Evolutionary conservation across 2,329 filamentous ascomycete genomes (phyloP).

Genomic region (Aspergillus glaucus): DNA sequence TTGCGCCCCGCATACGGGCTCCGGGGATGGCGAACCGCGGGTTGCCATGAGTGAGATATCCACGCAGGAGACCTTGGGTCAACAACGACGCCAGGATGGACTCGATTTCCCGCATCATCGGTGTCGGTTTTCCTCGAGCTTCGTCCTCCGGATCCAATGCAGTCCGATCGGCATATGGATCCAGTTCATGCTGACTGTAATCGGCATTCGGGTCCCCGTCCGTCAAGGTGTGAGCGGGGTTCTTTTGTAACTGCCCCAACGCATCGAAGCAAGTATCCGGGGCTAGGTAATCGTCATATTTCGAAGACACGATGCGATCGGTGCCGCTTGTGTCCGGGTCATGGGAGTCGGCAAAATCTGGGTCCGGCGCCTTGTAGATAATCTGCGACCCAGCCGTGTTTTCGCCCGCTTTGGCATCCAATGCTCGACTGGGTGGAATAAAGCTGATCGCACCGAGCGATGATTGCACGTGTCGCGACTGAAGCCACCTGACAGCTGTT

Average conservation of each 20-base stretch:
- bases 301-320: slow-evolving; percentile 13
- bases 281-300: slow-evolving; percentile 31
- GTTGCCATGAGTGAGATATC: slow-evolving; percentile 73
- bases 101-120: slow-evolving; percentile 60
- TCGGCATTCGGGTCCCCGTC: slow-evolving; percentile 23
- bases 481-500: slow-evolving; percentile 57
- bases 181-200: slow-evolving; percentile 42
- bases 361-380: slow-evolving; percentile 24
- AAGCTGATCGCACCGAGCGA: slow-evolving; percentile 2
- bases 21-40: slow-evolving; percentile 77
- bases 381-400: slow-evolving; percentile 22
- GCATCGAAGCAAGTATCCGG: slow-evolving; percentile 30
- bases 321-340: slow-evolving; percentile 4
- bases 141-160: slow-evolving; percentile 14
- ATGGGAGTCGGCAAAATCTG: slow-evolving; percentile 25
- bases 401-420: slow-evolving; percentile 7
- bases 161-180: slow-evolving; percentile 50
- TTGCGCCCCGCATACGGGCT: slow-evolving; percentile 41
- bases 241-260: slow-evolving; percentile 22
- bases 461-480: slow-evolving; percentile 33
- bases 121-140: slow-evolving; percentile 29
- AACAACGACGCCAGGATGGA: slow-evolving; percentile 69
- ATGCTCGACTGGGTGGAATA: not conserved
- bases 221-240: slow-evolving; percentile 16
- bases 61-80: slow-evolving; percentile 72